A percentile compares a stretch with the other conserved stretches of the same genome.
Evolutionary conservation across 805 yeast genomes (phyloP).

Genomic region (Deakozyma indianensis): DNA sequence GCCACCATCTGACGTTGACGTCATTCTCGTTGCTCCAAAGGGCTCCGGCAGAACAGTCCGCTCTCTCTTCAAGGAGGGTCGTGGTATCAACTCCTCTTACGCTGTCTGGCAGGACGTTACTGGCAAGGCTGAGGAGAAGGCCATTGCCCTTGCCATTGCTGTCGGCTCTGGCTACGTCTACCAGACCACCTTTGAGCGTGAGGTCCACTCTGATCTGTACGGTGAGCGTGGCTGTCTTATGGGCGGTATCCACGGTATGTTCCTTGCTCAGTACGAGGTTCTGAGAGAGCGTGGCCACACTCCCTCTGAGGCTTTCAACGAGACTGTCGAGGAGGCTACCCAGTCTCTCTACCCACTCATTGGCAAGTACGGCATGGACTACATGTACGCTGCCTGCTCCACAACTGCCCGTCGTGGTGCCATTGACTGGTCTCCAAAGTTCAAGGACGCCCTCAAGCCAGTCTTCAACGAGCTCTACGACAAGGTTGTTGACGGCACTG

Average conservation of each 20-base stretch:
- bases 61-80: conserved; percentile 98
- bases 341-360: conserved; percentile 98
- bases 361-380: conserved; percentile 99
- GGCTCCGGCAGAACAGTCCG: conserved; percentile 99
- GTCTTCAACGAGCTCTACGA: conserved; percentile 93
- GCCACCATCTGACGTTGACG: conserved; percentile 89
- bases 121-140: conserved; percentile 98
- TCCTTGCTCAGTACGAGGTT: conserved; percentile 99
- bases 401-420: conserved; percentile 99
- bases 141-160: conserved; percentile 96
- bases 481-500: conserved; percentile 89
- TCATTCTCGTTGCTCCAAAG: conserved; percentile 98
- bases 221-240: conserved; percentile 99
- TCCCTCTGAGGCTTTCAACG: conserved; percentile 99
- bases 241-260: conserved; percentile 99
- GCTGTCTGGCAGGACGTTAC: conserved; percentile 99
- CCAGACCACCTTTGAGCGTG: conserved; percentile 98
- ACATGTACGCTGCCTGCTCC: conserved; percentile 99
- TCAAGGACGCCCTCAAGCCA: conserved; percentile 98
- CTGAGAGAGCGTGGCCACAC: conserved; percentile 99
- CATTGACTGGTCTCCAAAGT: conserved; percentile 98
- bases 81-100: conserved; percentile 99
- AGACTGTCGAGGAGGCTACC: conserved; percentile 99
- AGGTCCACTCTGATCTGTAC: conserved; percentile 96
- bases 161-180: conserved; percentile 99